Evolutionary conservation across 2,329 filamentous ascomycete genomes (phyloP), one percentile per base, ranked within the genome.

Genomic region (Neocucurbitaria cava): DNA sequence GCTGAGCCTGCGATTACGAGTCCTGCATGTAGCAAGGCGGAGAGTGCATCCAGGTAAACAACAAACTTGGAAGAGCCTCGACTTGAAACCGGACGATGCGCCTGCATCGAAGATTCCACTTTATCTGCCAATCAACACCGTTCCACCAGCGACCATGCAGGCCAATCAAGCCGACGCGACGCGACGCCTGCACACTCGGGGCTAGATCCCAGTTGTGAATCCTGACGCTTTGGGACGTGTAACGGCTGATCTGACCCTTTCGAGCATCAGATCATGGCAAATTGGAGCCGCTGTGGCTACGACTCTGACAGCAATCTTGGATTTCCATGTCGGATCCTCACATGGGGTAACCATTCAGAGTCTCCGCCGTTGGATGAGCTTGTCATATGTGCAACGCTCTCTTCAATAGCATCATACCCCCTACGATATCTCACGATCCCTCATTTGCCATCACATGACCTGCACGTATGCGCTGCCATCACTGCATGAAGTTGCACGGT

Each of bases 11-110:
- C 50, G 52, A 61, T 61, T 61, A 59, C 62, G 53, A 61, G 51
- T 51, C 58, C 56, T 52, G 60, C 62, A 61, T 53, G 62, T 62
- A 30, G 59, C 58, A 61, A 54, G 54, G 49, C 52, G 54, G 58
- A 65, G 49, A 55, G 49, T 46, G 59, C 60, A 58, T 55, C 59
- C 20, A 62, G 36, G 62, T 66, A 68, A 68, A 69, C 65, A 73
- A 68, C 68, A 73, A 73, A 74, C 71, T 62, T 71, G 71, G 71
- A 75, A 72, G 60, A 64, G 59, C 52, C 56, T 51, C 53, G 57
- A 65, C 54, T 49, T 72, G 70, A 73, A 74, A 73, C 71, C 61
- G 56, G 63, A 52, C 50, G 43, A 46, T 52, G 56, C 52, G 55
- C 40, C 43, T 49, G 49, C 61, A 60, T 64, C 56, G 62, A 56